Evolutionary conservation across 164 flowering plant genomes (phyloP).

Genomic region (Kalanchoe fedtschenkoi): DNA sequence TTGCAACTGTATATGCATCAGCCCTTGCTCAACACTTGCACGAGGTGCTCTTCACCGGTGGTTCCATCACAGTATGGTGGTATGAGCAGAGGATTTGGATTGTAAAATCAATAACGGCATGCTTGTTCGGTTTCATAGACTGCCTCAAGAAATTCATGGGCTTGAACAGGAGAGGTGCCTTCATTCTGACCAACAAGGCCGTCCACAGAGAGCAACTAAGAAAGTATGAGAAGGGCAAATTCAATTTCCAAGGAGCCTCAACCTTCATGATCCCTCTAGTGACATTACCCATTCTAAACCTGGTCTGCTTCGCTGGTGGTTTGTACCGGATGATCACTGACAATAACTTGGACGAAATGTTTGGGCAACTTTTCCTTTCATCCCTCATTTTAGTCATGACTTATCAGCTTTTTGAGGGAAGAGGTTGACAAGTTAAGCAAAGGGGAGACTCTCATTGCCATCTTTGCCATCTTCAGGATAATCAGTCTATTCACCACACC

Average conservation of each 20-base stretch:
- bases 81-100: constrained; percentile 15
- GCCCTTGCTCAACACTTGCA: constrained; percentile 11
- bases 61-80: constrained; percentile 16
- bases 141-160: constrained; percentile 14
- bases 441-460: too few relatives aligned
- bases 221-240: constrained; percentile 14
- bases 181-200: constrained; percentile 15
- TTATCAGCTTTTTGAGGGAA: not conserved
- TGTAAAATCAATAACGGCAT: constrained; percentile 7
- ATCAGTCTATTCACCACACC: too few relatives aligned
- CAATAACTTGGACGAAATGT: constrained; percentile 12
- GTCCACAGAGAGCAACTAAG: constrained; percentile 7
- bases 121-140: constrained; percentile 16
- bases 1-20: constrained; percentile 12
- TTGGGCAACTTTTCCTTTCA: constrained; percentile 16
- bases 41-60: constrained; percentile 18
- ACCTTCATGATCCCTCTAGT: constrained; percentile 10
- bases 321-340: constrained; percentile 7
- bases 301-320: constrained; percentile 13
- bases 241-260: constrained; percentile 13
- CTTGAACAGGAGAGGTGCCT: constrained; percentile 8
- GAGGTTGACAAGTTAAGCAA: too few relatives aligned
- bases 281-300: constrained; percentile 8
- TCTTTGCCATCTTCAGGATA: too few relatives aligned
- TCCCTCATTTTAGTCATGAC: not conserved